Percentiles rank a stretch among this genome's conserved stretches.
These are phyloP conservation scores for Penicillium janthinellum DNA, from an alignment of 2,329 filamentous ascomycete species.

Conservation along the genomic window DNA sequence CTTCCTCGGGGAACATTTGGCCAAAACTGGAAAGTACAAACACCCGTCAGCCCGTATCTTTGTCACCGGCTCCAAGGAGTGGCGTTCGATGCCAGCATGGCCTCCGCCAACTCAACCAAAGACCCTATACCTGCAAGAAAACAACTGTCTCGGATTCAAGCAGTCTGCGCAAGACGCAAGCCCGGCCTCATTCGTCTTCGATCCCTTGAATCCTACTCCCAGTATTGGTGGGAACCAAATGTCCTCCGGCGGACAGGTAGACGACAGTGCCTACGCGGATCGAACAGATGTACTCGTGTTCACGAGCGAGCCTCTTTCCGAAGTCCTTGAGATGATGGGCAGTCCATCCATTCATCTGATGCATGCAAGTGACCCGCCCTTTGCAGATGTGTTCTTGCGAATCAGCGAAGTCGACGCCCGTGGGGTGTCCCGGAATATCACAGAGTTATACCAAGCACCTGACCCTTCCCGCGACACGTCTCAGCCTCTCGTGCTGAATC, in stretches of 20 bases:
- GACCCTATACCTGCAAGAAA: constrained; percentile 13
- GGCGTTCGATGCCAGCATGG: constrained; percentile 17
- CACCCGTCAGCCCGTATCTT: constrained; percentile 8
- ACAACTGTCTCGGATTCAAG: constrained; percentile 1
- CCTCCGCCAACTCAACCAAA: constrained; percentile 9
- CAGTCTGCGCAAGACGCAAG: constrained; percentile 7
- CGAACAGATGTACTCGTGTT: constrained; percentile 18
- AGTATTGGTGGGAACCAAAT: constrained; percentile 21
- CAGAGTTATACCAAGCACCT: constrained; percentile 16
- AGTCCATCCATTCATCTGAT: constrained; percentile 13
- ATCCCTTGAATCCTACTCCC: constrained; percentile 17
- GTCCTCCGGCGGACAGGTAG: constrained; percentile 16
- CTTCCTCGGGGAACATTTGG: constrained; percentile 16
- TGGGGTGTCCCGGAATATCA: constrained; percentile 19
- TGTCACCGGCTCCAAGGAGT: constrained; percentile 18
- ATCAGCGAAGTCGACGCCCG: constrained; percentile 17
- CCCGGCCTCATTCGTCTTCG: constrained; percentile 14
- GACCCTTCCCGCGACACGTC: constrained; percentile 15
- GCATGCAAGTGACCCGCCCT: constrained; percentile 18
- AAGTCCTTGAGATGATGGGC: constrained; percentile 14
- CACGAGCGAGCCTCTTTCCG: constrained; percentile 15
- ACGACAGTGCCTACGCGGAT: constrained; percentile 17
- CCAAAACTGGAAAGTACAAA: constrained; percentile 18
- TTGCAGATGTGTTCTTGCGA: constrained; percentile 19
- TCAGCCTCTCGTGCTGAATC: constrained; percentile 8